Evolutionary conservation across 805 yeast genomes (phyloP).

Genomic region (Candida broadrunensis): DNA sequence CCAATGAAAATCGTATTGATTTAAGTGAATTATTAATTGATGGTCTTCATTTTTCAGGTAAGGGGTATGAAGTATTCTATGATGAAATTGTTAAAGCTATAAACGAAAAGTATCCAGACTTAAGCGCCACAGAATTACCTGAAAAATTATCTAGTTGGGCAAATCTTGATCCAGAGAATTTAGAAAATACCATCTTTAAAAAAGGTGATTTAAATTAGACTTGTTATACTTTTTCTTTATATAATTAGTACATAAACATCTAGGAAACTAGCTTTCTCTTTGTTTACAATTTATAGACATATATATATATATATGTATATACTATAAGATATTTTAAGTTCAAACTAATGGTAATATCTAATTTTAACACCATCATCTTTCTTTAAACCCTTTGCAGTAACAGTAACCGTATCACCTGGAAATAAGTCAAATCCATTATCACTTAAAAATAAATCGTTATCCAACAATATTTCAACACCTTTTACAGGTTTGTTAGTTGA

Average conservation of each 20-base stretch:
- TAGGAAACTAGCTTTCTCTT: slow-evolving; percentile 5
- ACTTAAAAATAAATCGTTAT: slow-evolving; percentile 21
- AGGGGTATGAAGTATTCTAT: slow-evolving; percentile 50
- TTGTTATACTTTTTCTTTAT: no score
- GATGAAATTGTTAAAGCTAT: slow-evolving; percentile 42
- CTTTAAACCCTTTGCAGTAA: slow-evolving; percentile 12
- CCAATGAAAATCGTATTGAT: slow-evolving; percentile 4
- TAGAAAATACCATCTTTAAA: no score
- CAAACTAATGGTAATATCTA: slow-evolving; percentile 17
- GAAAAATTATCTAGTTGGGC: slow-evolving; percentile 40
- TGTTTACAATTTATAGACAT: neutral
- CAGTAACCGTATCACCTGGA: slow-evolving; percentile 28
- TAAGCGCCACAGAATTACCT: slow-evolving; percentile 38
- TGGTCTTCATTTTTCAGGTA: slow-evolving; percentile 61
- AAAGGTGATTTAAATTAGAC: no score
- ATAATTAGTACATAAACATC: no score
- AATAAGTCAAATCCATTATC: slow-evolving; percentile 51
- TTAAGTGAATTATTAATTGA: slow-evolving; percentile 26
- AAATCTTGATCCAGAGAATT: slow-evolving; percentile 16
- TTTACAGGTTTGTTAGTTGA: slow-evolving; percentile 38
- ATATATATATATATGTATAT: neutral
- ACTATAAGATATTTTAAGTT: no score
- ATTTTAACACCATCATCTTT: slow-evolving; percentile 12
- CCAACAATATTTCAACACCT: slow-evolving; percentile 36
- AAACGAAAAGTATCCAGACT: slow-evolving; percentile 44